Conservation (phyloP, 2,329 filamentous ascomycete genomes). For the Aspergillus oerlinghausenensis region DNA sequence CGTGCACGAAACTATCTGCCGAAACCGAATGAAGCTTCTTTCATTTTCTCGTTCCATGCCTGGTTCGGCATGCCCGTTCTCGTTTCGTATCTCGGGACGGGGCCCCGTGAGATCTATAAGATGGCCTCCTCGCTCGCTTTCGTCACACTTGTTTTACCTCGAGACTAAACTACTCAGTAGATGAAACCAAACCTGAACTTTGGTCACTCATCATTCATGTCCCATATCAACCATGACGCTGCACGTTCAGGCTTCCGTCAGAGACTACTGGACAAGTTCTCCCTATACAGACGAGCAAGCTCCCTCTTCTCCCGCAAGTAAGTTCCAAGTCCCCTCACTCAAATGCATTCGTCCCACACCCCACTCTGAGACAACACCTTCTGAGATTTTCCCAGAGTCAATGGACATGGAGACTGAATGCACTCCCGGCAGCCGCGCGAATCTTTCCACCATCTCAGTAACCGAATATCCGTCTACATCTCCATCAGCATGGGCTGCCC, state of each 20-base stretch:
- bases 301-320: constrained; percentile 26
- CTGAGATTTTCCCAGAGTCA: constrained; percentile 23
- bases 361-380: constrained; percentile 48
- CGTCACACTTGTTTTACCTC: neutral
- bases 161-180: too few species aligned
- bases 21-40: neutral
- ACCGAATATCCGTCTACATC: neutral
- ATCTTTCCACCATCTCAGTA: constrained; percentile 6
- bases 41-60: neutral
- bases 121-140: neutral
- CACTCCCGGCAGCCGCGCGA: constrained; percentile 20
- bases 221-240: constrained; percentile 23
- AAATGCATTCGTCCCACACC: neutral
- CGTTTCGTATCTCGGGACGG: neutral
- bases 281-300: constrained; percentile 24
- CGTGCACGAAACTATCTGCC: neutral
- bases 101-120: neutral
- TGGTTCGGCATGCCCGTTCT: neutral
- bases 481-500: constrained; percentile 8
- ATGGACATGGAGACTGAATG: constrained; percentile 26
- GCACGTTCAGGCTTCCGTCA: constrained; percentile 26
- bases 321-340: constrained; percentile 16
- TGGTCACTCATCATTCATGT: constrained; percentile 11
- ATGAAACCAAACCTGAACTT: too few species aligned
- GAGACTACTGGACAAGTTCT: constrained; percentile 29